Percentiles rank a stretch among this genome's conserved stretches.
These are phyloP conservation scores for Sanguinoderma infundibulare DNA, from an alignment of 1,284 basidiomycete species.

Conservation along the genomic window DNA sequence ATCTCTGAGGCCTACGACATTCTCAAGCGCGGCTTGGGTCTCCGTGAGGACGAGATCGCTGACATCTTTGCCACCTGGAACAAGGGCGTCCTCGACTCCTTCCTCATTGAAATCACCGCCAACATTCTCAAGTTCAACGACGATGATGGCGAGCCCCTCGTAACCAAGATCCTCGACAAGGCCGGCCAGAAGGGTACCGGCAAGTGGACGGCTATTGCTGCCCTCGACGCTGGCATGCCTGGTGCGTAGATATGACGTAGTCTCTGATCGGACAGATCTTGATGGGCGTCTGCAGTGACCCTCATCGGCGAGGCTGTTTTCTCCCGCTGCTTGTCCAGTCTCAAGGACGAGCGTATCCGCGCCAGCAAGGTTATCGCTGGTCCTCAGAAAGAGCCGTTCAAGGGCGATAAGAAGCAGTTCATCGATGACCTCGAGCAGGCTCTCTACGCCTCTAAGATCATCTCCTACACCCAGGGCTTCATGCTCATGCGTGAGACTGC, in stretches of 20 bases:
- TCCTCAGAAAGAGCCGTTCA: slow-evolving; percentile 91
- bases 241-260: slow-evolving; percentile 48
- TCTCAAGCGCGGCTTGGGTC: slow-evolving; percentile 93
- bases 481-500: slow-evolving; percentile 99
- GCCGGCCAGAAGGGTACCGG: slow-evolving; percentile 99
- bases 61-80: slow-evolving; percentile 94
- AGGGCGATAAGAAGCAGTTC: slow-evolving; percentile 98
- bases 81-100: slow-evolving; percentile 98
- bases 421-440: slow-evolving; percentile 99
- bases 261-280: slow-evolving; percentile 1
- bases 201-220: slow-evolving; percentile 99
- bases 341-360: slow-evolving; percentile 96
- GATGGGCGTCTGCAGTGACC: slow-evolving; percentile 69
- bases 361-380: slow-evolving; percentile 92
- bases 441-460: slow-evolving; percentile 99
- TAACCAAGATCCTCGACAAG: slow-evolving; percentile 93
- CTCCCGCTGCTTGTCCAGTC: slow-evolving; percentile 95
- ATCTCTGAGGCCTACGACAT: slow-evolving; percentile 99
- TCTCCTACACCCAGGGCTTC: slow-evolving; percentile 99
- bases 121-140: slow-evolving; percentile 98
- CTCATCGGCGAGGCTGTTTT: slow-evolving; percentile 99
- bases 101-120: slow-evolving; percentile 98
- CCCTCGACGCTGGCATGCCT: slow-evolving; percentile 93
- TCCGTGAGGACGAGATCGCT: slow-evolving; percentile 86
- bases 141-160: slow-evolving; percentile 89